Conservation (phyloP, 345 rosid species). For the Lepidium aucheri region DNA sequence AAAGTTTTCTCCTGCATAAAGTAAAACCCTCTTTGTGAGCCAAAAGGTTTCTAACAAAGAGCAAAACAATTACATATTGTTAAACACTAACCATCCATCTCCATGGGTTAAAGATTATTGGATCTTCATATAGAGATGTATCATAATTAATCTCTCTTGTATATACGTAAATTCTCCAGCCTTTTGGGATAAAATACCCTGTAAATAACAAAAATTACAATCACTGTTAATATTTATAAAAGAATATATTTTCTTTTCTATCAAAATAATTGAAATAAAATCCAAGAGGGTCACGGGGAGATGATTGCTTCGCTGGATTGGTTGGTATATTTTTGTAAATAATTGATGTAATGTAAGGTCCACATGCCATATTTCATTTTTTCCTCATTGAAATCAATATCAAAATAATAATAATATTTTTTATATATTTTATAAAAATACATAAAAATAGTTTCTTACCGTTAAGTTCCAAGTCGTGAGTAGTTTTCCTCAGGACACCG, state of each 20-base stretch:
- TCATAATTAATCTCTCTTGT: conserved; percentile 80
- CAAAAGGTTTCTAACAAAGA: not conserved
- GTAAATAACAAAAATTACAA: conserved; percentile 1
- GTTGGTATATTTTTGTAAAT: conserved; percentile 51
- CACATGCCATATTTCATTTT: conserved; percentile 26
- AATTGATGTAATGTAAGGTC: conserved; percentile 45
- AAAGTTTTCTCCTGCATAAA: conserved; percentile 49
- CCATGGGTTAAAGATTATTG: conserved; percentile 82
- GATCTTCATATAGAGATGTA: conserved; percentile 54
- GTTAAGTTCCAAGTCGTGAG: conserved; percentile 65
- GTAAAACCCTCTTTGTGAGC: not conserved
- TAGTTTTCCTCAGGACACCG: conserved; percentile 75
- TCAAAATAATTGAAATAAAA: conserved; percentile 33
- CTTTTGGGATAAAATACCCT: conserved; percentile 80
- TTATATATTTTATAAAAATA: not conserved
- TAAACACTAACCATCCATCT: conserved; percentile 68
- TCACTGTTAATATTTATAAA: not conserved
- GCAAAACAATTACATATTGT: not conserved
- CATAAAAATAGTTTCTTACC: conserved; percentile 34
- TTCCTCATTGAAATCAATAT: not conserved
- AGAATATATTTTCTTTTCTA: not conserved
- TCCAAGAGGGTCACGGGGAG: conserved; percentile 37
- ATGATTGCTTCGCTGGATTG: conserved; percentile 51
- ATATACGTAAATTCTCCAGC: conserved; percentile 92
- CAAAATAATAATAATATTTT: not conserved